A percentile compares a stretch with the other conserved stretches of the same genome.
phyloP scores from a whole-genome alignment of 208 protist species.

The Trypanosoma avium region DNA sequence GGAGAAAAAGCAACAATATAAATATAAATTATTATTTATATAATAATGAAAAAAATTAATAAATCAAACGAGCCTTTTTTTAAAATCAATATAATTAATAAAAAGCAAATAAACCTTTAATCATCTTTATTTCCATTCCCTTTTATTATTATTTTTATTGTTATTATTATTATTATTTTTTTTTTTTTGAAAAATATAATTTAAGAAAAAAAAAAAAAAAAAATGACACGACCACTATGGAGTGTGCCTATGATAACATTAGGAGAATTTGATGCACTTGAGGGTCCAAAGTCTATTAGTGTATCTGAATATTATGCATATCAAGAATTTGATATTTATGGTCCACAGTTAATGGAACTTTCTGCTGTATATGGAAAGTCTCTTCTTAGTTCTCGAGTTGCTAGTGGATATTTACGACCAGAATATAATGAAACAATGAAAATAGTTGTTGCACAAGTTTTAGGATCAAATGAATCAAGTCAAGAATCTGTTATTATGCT shows the following conservation, averaged over 20 bases:
- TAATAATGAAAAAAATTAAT: too few species aligned
- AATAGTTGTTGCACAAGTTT: slow-evolving; percentile 51
- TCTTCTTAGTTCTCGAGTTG: slow-evolving; percentile 25
- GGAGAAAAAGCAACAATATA: too few species aligned
- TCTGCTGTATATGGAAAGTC: slow-evolving; percentile 14
- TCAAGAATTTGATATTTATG: slow-evolving; percentile 24
- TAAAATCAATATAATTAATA: too few species aligned
- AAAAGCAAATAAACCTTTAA: too few species aligned
- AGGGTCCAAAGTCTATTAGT: slow-evolving; percentile 60
- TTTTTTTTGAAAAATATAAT: not conserved
- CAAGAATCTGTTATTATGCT: slow-evolving; percentile 70
- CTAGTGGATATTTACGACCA: slow-evolving; percentile 48
- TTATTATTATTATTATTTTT: not conserved
- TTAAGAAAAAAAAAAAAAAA: not conserved
- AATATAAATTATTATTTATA: too few species aligned
- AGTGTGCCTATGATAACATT: slow-evolving; percentile 60
- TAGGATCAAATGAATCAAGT: slow-evolving; percentile 61
- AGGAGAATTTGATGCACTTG: slow-evolving; percentile 79
- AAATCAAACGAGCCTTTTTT: too few species aligned
- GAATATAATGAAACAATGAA: slow-evolving; percentile 50
- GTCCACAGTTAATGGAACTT: slow-evolving; percentile 12
- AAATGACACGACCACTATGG: slow-evolving; percentile 9
- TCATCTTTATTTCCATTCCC: not conserved
- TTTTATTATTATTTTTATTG: not conserved
- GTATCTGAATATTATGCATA: slow-evolving; percentile 75